phyloP scores from a whole-genome alignment of 2,329 filamentous ascomycete genomes.

The Cladosporium sp. region DNA sequence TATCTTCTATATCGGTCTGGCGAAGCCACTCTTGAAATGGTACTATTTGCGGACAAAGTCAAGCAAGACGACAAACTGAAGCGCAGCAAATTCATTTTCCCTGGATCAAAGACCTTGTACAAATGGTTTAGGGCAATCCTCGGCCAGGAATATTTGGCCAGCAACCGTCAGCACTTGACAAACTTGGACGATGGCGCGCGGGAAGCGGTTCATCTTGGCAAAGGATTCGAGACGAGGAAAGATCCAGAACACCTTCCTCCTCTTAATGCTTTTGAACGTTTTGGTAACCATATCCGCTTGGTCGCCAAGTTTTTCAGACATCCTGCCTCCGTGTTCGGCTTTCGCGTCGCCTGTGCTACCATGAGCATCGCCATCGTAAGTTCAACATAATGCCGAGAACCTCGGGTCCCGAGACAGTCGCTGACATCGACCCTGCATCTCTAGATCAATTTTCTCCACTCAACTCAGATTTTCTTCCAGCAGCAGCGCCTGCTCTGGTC shows the following conservation, averaged over 20 bases:
- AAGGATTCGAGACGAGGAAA: constrained; percentile 61
- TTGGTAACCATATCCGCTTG: constrained; percentile 61
- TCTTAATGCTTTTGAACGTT: constrained; percentile 56
- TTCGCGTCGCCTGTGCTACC: constrained; percentile 71
- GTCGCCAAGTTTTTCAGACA: constrained; percentile 63
- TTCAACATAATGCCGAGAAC: too few species aligned
- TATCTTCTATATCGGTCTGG: constrained; percentile 63
- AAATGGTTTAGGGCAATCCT: constrained; percentile 66
- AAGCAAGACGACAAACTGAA: constrained; percentile 64
- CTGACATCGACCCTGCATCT: too few species aligned
- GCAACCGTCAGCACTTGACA: constrained; percentile 56
- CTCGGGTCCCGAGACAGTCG: too few species aligned
- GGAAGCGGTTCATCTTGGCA: constrained; percentile 63
- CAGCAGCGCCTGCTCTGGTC: constrained; percentile 73
- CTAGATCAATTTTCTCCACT: constrained; percentile 64
- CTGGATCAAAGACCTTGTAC: constrained; percentile 59
- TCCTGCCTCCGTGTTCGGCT: constrained; percentile 66
- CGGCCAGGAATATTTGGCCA: constrained; percentile 53
- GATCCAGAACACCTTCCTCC: constrained; percentile 75
- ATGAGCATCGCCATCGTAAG: constrained; percentile 70
- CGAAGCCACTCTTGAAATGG: constrained; percentile 62
- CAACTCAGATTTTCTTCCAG: constrained; percentile 66
- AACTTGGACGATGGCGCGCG: constrained; percentile 56
- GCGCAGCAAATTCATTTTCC: constrained; percentile 64
- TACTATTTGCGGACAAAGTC: constrained; percentile 65